Conservation (phyloP, 2,329 filamentous ascomycete genomes). For the Fusarium pseudoanthophilum region DNA sequence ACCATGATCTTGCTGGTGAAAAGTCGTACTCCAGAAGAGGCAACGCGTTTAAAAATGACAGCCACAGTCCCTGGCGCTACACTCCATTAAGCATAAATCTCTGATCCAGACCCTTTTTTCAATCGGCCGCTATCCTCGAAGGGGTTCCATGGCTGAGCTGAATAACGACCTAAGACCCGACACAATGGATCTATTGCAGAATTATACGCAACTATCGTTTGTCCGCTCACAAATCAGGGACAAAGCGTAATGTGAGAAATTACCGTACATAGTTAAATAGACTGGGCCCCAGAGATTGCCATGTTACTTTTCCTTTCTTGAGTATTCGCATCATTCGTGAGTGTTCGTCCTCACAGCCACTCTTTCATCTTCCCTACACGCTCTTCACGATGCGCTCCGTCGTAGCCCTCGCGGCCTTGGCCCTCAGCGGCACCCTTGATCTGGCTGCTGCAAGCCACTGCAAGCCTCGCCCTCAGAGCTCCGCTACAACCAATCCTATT, state of each 20-base stretch:
- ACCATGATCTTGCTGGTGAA: too few species aligned
- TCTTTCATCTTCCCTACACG: not conserved
- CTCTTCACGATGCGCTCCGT: not conserved
- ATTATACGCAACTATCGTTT: not conserved
- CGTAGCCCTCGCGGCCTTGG: not conserved
- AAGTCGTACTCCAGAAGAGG: not conserved
- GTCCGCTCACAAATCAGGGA: not conserved
- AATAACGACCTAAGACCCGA: not conserved
- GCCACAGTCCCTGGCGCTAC: not conserved
- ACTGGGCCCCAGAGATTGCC: too few species aligned
- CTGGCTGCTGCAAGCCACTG: not conserved
- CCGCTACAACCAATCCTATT: not conserved
- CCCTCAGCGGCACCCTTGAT: not conserved
- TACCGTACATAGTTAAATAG: too few species aligned
- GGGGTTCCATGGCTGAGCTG: not conserved
- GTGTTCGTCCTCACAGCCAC: constrained; percentile 12
- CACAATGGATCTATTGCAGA: not conserved
- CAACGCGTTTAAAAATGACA: not conserved
- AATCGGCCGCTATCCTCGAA: not conserved
- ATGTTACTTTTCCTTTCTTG: not conserved
- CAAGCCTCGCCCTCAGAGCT: not conserved
- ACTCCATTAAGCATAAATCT: not conserved
- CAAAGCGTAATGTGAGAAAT: not conserved
- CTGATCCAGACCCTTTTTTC: not conserved
- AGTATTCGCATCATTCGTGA: not conserved